Evolutionary conservation across 208 protist species (phyloP).

Genomic region (Herpetomonas samuelpessoai): DNA sequence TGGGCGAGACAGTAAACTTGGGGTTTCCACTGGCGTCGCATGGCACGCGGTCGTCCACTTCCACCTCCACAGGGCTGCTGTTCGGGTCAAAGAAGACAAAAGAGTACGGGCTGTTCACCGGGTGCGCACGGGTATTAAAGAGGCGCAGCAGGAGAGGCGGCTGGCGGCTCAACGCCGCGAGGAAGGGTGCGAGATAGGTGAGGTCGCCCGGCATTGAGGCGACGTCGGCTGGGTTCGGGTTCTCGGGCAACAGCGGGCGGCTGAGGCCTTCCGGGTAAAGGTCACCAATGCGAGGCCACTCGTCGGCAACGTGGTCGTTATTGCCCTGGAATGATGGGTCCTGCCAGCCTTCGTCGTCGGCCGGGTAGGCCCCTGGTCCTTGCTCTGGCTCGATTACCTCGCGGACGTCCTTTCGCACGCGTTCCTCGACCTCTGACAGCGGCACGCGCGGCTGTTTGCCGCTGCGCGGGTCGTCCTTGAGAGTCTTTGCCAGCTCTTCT

Average conservation of each 20-base stretch:
- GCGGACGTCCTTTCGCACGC: not conserved
- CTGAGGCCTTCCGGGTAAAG: constrained; percentile 63
- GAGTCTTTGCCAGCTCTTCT: constrained; percentile 19
- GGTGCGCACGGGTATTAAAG: constrained; percentile 48
- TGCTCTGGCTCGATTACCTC: constrained; percentile 16
- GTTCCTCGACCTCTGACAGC: constrained; percentile 2
- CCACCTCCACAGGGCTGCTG: constrained; percentile 76
- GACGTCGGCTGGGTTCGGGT: constrained; percentile 26
- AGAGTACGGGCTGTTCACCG: constrained; percentile 71
- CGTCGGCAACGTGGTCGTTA: constrained; percentile 59
- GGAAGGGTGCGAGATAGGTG: constrained; percentile 74
- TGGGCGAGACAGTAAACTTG: constrained; percentile 59
- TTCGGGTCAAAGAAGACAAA: constrained; percentile 85
- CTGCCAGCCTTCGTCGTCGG: constrained; percentile 71
- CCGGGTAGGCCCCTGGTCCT: constrained; percentile 21
- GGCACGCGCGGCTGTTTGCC: constrained; percentile 24
- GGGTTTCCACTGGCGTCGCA: constrained; percentile 39
- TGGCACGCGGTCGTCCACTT: constrained; percentile 84
- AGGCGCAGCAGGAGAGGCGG: constrained; percentile 69
- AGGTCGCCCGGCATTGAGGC: constrained; percentile 37
- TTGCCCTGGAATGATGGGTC: constrained; percentile 74
- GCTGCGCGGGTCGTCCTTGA: constrained; percentile 3
- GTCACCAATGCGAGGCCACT: constrained; percentile 77
- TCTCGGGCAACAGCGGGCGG: constrained; percentile 32
- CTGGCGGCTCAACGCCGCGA: constrained; percentile 61